Evolutionary conservation across 257 asterid genomes (phyloP), one percentile per base, ranked within the genome.

Genomic region (Linderniella brevidens): DNA sequence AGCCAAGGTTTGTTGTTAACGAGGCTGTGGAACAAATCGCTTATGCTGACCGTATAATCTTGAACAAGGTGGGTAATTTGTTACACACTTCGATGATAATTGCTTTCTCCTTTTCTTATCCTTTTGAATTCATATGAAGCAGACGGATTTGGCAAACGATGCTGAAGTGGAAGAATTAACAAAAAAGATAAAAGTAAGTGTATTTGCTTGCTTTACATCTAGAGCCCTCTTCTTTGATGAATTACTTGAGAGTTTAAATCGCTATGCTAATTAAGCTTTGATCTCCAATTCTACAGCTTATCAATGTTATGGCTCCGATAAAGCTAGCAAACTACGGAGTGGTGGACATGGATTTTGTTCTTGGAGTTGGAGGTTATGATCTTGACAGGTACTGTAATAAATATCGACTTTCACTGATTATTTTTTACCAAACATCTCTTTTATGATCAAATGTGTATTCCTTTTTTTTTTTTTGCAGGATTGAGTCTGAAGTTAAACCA

Each of bases 11-110:
- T 76, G 95, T 84, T 57, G 92, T 75, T 64, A 84, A 88, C 12
- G 98, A 88, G 67, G 87, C 98, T 29, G 92, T 80, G 66, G 98
- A 88, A 64, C 98, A 88, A 74, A 70, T 88, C 68, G 98, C 98
- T 51, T 88, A 74, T 64, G 94, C 98, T 10, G 98, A 88, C 72
- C 94, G 93, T 20, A 84, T 88, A 56, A 70, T 88, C 53, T 55
- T 88, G 65, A 88, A 88, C 70, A 74, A 79, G 75, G 94, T 76
- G 35, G 19, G 68, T 32, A 9, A 14, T 38, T 41, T 63, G 19
- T 61, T 48, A n/a, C n/a, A n/a, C n/a, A n/a, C n/a, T n/a, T n/a
- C n/a, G n/a, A n/a, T n/a, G n/a, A n/a, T n/a, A 38, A 6, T 19
- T 39, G 54, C 32, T 37, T 19, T 46, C 8, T 18, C 25, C 17